Evolutionary conservation across 768 basidiomycete genomes (phyloP), one percentile per base, ranked within the genome.

Genomic region (Auricularia sp.): DNA sequence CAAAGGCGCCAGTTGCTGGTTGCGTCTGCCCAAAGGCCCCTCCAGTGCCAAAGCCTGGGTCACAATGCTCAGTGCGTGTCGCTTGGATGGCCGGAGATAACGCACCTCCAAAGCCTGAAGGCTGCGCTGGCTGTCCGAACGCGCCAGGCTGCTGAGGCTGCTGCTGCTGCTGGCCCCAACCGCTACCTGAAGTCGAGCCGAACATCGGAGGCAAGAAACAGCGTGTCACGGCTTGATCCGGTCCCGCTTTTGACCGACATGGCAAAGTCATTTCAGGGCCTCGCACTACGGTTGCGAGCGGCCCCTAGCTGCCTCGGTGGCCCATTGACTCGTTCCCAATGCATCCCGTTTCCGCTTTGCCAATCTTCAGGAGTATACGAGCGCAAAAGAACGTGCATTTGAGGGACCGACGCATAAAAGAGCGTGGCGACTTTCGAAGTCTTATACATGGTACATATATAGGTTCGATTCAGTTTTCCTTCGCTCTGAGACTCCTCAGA

Each of bases 141-240:
- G 80, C 78, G 70, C 82, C 83, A 83, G 64, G 21, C 29, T 51
- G 62, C 54, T 33, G 35, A 67, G 80, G 81, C 1, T 81, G 81
- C 69, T 82, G 82, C 71, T 83, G 87, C 67, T 83, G 86, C 64
- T 69, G 69, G 56, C 29, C 56, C 56, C 56, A 59, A 29, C 47
- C 47, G 47, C 47, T 51, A 5, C 47, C 47, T 12, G 47, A 16
- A 18, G 14, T 51, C 6, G 47, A 18, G 18, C 47, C 47, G 47
- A 51, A 51, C 47, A 51, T 51, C 18, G 47, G 18, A 51, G 21
- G 47, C 18, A 51, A 51, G 47, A 16, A 51, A 16, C 18, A 21
- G 14, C 47, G 47, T 51, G 47, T 51, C 47, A 51, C 47, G 47
- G 47, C 47, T 12, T 12, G 47, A 51, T 51, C 47, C 47, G 47